These are phyloP conservation scores for Fistulinella cinereoalba DNA, from an alignment of 1,284 basidiomycete species.

Conservation along the genomic window DNA sequence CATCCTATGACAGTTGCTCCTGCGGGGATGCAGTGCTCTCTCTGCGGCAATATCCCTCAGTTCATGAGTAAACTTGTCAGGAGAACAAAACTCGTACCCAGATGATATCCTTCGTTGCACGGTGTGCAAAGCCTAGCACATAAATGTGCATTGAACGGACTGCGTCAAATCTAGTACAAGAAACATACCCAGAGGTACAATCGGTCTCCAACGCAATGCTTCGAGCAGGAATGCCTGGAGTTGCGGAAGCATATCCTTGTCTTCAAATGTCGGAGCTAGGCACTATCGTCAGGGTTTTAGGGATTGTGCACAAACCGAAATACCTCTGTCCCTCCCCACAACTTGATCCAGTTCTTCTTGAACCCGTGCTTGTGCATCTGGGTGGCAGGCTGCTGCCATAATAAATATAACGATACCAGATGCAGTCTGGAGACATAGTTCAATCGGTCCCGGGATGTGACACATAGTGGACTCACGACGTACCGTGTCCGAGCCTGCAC, in stretches of 20 bases:
- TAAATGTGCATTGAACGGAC: not conserved
- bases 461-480: too few relatives aligned
- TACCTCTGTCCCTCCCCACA: slow-evolving; percentile 10
- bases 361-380: slow-evolving; percentile 9
- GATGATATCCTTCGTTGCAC: not conserved
- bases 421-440: slow-evolving; percentile 4
- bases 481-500: not conserved
- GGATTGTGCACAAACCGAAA: not conserved
- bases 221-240: slow-evolving; percentile 26
- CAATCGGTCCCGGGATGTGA: too few relatives aligned
- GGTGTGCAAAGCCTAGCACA: not conserved
- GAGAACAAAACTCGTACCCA: not conserved
- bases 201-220: slow-evolving; percentile 40
- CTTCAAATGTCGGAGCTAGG: slow-evolving; percentile 11
- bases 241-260: slow-evolving; percentile 13
- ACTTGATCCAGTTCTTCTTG: slow-evolving; percentile 14
- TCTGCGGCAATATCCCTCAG: not conserved
- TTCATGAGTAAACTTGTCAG: not conserved
- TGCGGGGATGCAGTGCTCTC: not conserved
- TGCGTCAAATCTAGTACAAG: not conserved
- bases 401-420: slow-evolving; percentile 6
- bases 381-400: slow-evolving; percentile 12
- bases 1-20: not conserved
- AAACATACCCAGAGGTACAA: slow-evolving; percentile 19
- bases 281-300: not conserved